These are phyloP conservation scores for Fonsecaea monophora DNA, from an alignment of 2,329 filamentous ascomycete genomes.

Conservation along the genomic window DNA sequence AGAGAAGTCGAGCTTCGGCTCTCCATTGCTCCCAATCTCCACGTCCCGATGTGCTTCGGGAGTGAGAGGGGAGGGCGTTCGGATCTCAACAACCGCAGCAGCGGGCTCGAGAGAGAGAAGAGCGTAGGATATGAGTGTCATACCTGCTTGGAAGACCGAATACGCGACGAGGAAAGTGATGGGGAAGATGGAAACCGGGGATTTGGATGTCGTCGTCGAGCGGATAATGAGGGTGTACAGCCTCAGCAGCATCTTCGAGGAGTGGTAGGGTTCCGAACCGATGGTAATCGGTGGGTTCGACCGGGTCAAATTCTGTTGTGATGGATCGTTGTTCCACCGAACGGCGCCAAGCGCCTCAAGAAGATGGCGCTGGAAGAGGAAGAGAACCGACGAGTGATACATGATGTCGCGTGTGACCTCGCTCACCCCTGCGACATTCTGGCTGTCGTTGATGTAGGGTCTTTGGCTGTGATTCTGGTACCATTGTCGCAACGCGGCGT, in stretches of 20 bases:
- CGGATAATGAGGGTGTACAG: slow-evolving; percentile 17
- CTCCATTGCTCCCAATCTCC: not conserved
- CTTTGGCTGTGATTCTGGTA: slow-evolving; percentile 14
- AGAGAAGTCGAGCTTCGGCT: slow-evolving; percentile 5
- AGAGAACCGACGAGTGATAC: slow-evolving; percentile 19
- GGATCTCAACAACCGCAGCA: slow-evolving; percentile 6
- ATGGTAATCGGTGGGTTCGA: not conserved
- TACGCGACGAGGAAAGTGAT: slow-evolving; percentile 16
- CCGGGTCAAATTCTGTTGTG: not conserved
- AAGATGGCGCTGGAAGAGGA: slow-evolving; percentile 19
- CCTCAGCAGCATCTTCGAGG: slow-evolving; percentile 6
- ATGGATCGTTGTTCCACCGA: slow-evolving; percentile 6
- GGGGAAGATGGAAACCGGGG: slow-evolving; percentile 7
- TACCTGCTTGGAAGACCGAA: slow-evolving; percentile 16
- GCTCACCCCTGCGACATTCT: slow-evolving; percentile 2
- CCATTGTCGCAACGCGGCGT: slow-evolving; percentile 12
- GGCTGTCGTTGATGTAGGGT: not conserved
- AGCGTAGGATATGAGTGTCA: slow-evolving; percentile 14
- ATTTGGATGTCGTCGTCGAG: slow-evolving; percentile 7
- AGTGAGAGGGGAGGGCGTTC: not conserved
- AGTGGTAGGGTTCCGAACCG: slow-evolving; percentile 11
- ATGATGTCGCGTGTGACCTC: slow-evolving; percentile 12
- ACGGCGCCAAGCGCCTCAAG: slow-evolving; percentile 11
- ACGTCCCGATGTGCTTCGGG: not conserved
- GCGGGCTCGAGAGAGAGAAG: slow-evolving; percentile 13